Base-by-base conservation (phyloP, 2,329 filamentous ascomycete genomes). In the Penicillium sp. region DNA sequence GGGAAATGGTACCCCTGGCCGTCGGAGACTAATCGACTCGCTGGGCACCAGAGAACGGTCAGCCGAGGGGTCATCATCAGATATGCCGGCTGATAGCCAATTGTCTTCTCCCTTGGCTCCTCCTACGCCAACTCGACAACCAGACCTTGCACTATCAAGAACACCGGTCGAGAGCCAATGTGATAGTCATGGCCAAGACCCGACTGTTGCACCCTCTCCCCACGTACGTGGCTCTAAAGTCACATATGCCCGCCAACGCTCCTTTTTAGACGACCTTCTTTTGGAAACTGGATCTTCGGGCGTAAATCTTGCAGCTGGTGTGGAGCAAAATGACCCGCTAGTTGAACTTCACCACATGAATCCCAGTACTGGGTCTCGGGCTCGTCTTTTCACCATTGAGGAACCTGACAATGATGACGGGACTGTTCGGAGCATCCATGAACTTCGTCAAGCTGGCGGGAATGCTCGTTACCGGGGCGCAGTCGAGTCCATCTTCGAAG, bases 161-260 rank as follows among this genome's bases (percentile, higher is more conserved):
- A 25, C 49, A 4, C 51, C 51, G 9, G 49, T 46, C 20, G 54
- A 59, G 2, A 31, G 27, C n/a, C 45, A 52, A 14, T 20, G 14
- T 8, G 42, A 59, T 31, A 54, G 31, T 22, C 55, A 33, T 9
- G 22, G 41, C 8, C 51, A 58, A 49, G 59, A 61, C 14, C 37
- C 62, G 6, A 47, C 53, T 43, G 43, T 50, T 37, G 35, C 61
- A 15, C 35, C 54, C 14, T 62, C 67, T 29, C 60, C 70, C 11
- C 62, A 65, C 51, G 49, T 68, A 12, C 60, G 60, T 49, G 76
- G 74, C 2, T 72, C 77, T 4, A 81, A 74, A 60, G 72, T 83
- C 42, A 88, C 85, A 2, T 88, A 88, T 68, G 81, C 82, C 14
- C 79, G 79, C 35, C 77, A 82, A 59, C 78, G 85, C 44, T 85